Evolutionary conservation across 306 rosid genomes (phyloP), one percentile per base, ranked within the genome.

Genomic region (Trifolium dubium): DNA sequence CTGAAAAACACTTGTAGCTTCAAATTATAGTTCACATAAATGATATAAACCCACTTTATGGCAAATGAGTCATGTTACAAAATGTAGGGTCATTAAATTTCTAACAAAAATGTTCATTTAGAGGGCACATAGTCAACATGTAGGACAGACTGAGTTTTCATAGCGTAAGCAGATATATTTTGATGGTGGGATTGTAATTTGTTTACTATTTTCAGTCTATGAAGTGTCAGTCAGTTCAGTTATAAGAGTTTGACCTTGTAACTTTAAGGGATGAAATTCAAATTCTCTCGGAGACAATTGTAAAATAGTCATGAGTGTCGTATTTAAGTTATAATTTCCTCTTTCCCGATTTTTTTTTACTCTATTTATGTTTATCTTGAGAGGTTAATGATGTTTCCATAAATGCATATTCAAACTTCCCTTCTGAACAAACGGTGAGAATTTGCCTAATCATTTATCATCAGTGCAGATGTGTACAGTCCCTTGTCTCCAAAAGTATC

Each of bases 401-500:
- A 56, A 81, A 6, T 68, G 54, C 35, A 34, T 19, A 11, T 66
- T 47, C 54, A 11, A 35, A 41, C 50, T 32, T 62, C 49, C 50
- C 39, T 62, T 39, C 59, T 15, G 35, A 50, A 51, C 40, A 50
- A 62, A 50, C 47, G 35, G 28, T 12, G 18, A 55, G 53, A 64
- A 55, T 32, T 31, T 60, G 8, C 68, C 69, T 80, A 70, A 65
- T 49, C 35, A 61, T 77, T 76, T 34, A 43, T 34, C 65, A 43
- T 44, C 35, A 56, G 2, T 78, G 89, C 92, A 91, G 97, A 91
- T 77, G 17, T 87, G 79, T 87, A 87, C 67, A 80, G 89, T 53
- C 85, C 95, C 55, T 44, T 89, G 77, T 91, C 97, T 74, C 95
- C 97, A 13, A 85, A 86, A 81, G 95, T 87, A 72, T 87, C 95